Evolutionary conservation across 2,329 filamentous ascomycete genomes (phyloP).

Genomic region (Orbilia ellipsospora): DNA sequence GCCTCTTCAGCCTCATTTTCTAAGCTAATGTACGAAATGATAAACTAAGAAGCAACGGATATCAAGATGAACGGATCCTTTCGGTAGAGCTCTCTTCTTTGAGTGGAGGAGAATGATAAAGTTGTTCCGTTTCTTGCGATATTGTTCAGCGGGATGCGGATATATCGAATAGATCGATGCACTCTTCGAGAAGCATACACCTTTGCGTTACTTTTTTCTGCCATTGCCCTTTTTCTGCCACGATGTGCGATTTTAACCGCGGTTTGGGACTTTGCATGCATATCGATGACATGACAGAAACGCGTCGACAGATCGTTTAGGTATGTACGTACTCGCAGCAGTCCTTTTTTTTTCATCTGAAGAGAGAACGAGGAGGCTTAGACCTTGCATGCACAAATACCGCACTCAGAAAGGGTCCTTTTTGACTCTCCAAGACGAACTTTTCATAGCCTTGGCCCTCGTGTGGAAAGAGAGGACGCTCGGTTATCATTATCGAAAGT

Average conservation of each 20-base stretch:
- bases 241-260: slow-evolving; percentile 16
- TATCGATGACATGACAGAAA: slow-evolving; percentile 20
- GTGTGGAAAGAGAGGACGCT: background rate
- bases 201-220: too few species aligned
- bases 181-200: slow-evolving; percentile 5
- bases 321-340: background rate
- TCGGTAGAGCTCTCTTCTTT: slow-evolving; percentile 20
- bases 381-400: slow-evolving; percentile 11
- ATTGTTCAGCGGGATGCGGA: background rate
- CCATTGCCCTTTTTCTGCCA: too few species aligned
- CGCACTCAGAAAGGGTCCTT: background rate
- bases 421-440: too few species aligned
- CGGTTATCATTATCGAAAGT: too few species aligned
- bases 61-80: slow-evolving; percentile 15
- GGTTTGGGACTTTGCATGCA: slow-evolving; percentile 14
- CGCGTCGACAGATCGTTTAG: slow-evolving; percentile 7
- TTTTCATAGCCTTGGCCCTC: too few species aligned
- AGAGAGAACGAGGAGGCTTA: slow-evolving; percentile 10
- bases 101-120: background rate
- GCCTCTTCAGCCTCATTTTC: slow-evolving; percentile 42
- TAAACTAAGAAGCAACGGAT: background rate
- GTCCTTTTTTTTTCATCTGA: slow-evolving; percentile 6
- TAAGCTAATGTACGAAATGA: background rate
- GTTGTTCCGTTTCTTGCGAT: slow-evolving; percentile 13
- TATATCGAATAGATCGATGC: too few species aligned